Conservation (phyloP, 176 grass and related monocot species). For the Rhipidocladum racemiflorum region DNA sequence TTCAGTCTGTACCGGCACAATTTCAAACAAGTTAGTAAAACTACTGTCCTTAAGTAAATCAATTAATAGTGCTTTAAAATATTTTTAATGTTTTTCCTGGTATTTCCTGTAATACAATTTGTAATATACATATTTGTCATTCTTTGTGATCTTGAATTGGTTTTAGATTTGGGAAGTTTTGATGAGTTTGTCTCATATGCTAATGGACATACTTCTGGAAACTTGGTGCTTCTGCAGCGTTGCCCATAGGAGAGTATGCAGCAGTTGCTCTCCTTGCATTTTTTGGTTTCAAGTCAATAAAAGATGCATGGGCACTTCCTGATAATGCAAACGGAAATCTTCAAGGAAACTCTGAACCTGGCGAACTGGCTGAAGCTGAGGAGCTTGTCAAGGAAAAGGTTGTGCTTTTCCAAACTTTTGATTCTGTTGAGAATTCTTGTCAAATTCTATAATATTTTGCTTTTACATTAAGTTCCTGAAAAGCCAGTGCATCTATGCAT, state of each 20-base stretch:
- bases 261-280: constrained; percentile 85
- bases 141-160: not conserved
- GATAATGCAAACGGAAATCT: constrained; percentile 33
- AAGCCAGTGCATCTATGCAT: not conserved
- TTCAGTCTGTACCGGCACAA: constrained; percentile 81
- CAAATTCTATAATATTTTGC: not conserved
- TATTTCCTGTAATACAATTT: not conserved
- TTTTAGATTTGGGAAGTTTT: not conserved
- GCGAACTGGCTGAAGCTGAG: constrained; percentile 92
- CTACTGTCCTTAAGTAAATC: not conserved
- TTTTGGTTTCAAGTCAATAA: constrained; percentile 96
- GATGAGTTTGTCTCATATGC: not conserved
- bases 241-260: constrained; percentile 93
- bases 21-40: constrained; percentile 87
- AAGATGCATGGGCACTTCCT: constrained; percentile 78
- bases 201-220: constrained; percentile 17
- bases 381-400: constrained; percentile 97
- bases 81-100: not conserved
- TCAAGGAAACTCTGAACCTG: constrained; percentile 62
- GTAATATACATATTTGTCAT: not conserved
- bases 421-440: not conserved
- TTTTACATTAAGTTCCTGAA: constrained; percentile 7
- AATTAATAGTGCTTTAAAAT: not conserved
- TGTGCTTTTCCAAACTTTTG: constrained; percentile 26
- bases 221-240: constrained; percentile 50